Evolutionary conservation across 1,284 basidiomycete species (phyloP), one percentile per base, ranked within the genome.

Genomic region (Amylostereum chailletii): DNA sequence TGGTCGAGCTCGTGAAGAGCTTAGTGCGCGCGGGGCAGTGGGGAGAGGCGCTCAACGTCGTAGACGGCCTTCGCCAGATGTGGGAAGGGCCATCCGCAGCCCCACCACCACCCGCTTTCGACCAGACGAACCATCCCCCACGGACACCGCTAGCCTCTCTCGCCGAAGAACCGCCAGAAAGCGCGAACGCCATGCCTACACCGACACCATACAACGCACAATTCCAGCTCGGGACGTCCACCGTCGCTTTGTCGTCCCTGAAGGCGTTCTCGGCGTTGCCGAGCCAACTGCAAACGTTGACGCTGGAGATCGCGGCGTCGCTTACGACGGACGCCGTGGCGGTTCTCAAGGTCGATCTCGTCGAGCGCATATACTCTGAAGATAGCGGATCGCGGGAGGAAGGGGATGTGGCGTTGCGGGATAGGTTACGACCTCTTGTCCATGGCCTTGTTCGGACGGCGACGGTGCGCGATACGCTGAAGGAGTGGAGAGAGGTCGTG

Each of bases 21-120:
- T 65, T 95, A 45, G 88, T 90, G 11, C 75, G 76, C 43, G 82
- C 83, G 30, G 90, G 90, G 1, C 89, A 94, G 58, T 95, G 90
- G 86, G 79, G 79, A 8, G 84, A 89, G 44, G 90, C 91, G 5
- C 67, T 96, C 51, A 76, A 76, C 43, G 77, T 92, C 19, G 77
- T 93, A 41, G 85, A 90, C 50, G 81, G 83, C 51, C 68, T 96
- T 42, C 76, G 86, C 47, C 65, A 68, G 44, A 72, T 92, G 65
- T 90, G 87, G 81, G 67, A 78, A 33, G 55, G 51, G 10, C 45
- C 55, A 3, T n/a, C 40, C 0, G 43, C 49, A 38, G 38, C 50
- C 26, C 43, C 54, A 8, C 42, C 53, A 5, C 27, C 48, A 34
- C 19, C 19, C 19, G 19, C 19, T 26, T 30, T 30, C 1, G 7